Conservation (phyloP, 768 basidiomycete species). For the Punctularia strigosozonata region DNA sequence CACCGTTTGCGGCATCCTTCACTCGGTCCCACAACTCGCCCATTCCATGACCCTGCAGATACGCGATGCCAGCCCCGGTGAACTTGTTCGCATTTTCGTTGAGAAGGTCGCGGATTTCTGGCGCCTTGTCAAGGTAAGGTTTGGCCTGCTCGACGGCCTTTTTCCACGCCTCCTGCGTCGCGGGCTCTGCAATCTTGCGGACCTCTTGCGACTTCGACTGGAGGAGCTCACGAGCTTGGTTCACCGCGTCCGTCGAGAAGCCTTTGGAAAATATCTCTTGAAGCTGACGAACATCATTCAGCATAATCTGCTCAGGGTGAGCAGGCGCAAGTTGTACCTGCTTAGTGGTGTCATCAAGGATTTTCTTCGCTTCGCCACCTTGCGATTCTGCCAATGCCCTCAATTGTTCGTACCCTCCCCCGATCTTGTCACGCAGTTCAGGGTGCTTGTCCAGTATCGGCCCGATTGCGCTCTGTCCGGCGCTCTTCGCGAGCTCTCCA, state of each 20-base stretch:
- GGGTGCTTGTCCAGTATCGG: conserved; percentile 18
- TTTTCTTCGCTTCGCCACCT: conserved; percentile 20
- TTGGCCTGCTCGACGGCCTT: conserved; percentile 12
- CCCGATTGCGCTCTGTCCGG: conserved; percentile 14
- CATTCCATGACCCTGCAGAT: conserved; percentile 4
- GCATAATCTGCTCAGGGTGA: not conserved
- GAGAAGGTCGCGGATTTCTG: conserved; percentile 16
- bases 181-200: conserved; percentile 12
- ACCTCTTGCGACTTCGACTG: conserved; percentile 16
- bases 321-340: conserved; percentile 5
- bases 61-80: conserved; percentile 7
- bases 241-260: conserved; percentile 13
- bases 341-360: conserved; percentile 13
- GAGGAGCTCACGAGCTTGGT: conserved; percentile 13
- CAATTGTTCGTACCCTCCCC: conserved; percentile 17
- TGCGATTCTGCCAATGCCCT: conserved; percentile 13
- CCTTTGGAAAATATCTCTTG: conserved; percentile 18
- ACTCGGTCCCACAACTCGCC: conserved; percentile 16
- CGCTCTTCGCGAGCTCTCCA: conserved; percentile 17
- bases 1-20: conserved; percentile 12
- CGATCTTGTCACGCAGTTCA: conserved; percentile 18
- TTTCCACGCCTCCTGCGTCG: conserved; percentile 16
- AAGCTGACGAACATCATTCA: conserved; percentile 7
- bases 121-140: conserved; percentile 17
- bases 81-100: conserved; percentile 16